Evolutionary conservation across 306 rosid species (phyloP), one percentile per base, ranked within the genome.

Genomic region (Trifolium fragiferum): DNA sequence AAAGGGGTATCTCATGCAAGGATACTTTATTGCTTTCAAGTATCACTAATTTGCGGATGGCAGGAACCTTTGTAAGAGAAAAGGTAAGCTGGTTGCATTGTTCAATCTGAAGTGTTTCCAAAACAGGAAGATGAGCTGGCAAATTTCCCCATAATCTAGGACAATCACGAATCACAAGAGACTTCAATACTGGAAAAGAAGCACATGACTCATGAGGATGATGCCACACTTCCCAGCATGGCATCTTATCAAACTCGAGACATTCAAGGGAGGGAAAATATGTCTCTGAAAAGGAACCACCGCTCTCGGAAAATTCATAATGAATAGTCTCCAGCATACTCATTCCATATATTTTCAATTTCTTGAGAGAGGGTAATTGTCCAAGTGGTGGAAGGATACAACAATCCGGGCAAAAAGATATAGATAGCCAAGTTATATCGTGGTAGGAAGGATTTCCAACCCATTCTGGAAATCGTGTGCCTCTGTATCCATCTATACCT

Each of bases 361-460:
- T 0, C 41, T 27, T 60, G 20, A 60, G 41, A 27, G 41, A 60
- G 21, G 0, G 12, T 30, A 60, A 60, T 30, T 60, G 41, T 60
- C 66, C 41, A 60, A 60, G 41, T 60, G 66, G 41, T 60, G 66
- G 66, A 60, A 60, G 41, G 12, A 60, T 60, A 30, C 41, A 60
- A 60, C 66, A 60, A 30, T 60, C 15, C 1, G 0, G 2, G 7
- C 41, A 60, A 60, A 0, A 0, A 30, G 0, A 30, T 0, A 60
- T 2, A 30, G 4, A 60, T 30, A 60, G 0, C 6, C 0, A 0
- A 30, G 40, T 60, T 0, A 60, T 0, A 13, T 27, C 30, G 2
- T 7, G 12, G 21, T 60, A 30, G 66, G 66, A 60, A 60, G 66
- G 41, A 30, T 7, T 2, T 60, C 66, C 66, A 30, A 14, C 66